phyloP scores from a whole-genome alignment of 139 green algal genomes.

The Chlamydomonas applanata region DNA sequence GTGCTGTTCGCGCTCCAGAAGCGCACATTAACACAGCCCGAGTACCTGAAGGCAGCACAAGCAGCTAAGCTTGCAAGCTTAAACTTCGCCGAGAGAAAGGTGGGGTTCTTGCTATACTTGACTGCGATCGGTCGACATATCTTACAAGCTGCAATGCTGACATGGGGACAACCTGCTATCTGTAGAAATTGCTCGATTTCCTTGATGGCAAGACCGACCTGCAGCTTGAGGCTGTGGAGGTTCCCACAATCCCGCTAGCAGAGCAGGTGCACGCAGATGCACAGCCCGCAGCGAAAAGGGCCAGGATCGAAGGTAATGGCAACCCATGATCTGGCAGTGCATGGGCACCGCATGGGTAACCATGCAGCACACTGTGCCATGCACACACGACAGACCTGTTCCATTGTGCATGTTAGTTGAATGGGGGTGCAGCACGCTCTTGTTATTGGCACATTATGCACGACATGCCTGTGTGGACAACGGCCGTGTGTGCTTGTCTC shows the following conservation, averaged over 20 bases:
- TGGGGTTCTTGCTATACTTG: background rate
- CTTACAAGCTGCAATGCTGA: background rate
- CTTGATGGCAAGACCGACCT: conserved; percentile 32
- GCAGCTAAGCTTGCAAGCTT: background rate
- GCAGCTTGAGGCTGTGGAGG: conserved; percentile 15
- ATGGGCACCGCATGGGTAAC: background rate
- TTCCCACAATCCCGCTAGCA: background rate
- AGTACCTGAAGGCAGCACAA: conserved; percentile 30
- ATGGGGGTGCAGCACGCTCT: too few relatives aligned
- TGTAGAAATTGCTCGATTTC: conserved; percentile 45
- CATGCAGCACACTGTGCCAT: too few relatives aligned
- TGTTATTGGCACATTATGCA: background rate
- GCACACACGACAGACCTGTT: too few relatives aligned
- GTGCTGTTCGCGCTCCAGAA: conserved; percentile 33
- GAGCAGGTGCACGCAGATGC: background rate
- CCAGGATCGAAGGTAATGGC: conserved; percentile 21
- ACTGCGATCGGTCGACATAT: background rate
- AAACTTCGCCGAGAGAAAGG: conserved; percentile 9
- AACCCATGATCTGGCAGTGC: background rate
- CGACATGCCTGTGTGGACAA: background rate
- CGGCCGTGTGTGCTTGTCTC: too few relatives aligned
- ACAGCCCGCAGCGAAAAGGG: conserved; percentile 40
- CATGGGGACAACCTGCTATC: background rate
- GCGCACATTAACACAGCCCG: conserved; percentile 21
- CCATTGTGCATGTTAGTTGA: too few relatives aligned